A percentile compares a stretch with the other conserved stretches of the same genome.
These are phyloP conservation scores for Candida pseudofarinosa DNA, from an alignment of 805 yeast genomes.

Conservation along the genomic window DNA sequence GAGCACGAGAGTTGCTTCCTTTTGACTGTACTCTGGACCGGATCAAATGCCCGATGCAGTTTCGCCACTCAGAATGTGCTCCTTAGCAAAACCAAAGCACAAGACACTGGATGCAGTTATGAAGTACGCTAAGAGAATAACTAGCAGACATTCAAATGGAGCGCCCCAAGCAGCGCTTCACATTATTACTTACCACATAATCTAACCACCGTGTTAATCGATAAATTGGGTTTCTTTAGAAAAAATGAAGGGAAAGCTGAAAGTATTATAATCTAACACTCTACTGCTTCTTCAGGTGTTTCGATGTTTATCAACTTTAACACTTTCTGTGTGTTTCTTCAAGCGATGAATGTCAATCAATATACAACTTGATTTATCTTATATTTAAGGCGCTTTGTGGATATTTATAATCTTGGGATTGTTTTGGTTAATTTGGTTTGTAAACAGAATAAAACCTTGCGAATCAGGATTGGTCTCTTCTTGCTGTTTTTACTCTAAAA, in stretches of 20 bases:
- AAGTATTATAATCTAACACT: not conserved
- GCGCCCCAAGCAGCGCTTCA: too few species aligned
- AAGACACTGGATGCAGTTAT: too few species aligned
- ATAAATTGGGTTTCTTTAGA: not conserved
- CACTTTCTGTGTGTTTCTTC: not conserved
- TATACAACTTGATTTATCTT: not conserved
- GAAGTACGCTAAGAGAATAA: too few species aligned
- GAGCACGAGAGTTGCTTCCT: too few species aligned
- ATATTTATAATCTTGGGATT: conserved; percentile 1
- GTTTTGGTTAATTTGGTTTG: not conserved
- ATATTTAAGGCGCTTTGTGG: conserved; percentile 4
- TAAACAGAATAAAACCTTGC: conserved; percentile 3
- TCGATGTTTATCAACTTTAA: not conserved
- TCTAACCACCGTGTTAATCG: not conserved
- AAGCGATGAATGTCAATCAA: not conserved
- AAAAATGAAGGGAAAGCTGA: not conserved
- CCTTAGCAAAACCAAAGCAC: too few species aligned
- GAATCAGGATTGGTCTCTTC: not conserved
- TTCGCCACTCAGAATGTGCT: too few species aligned
- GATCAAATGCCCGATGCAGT: too few species aligned
- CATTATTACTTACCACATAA: conserved; percentile 10
- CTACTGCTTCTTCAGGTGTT: not conserved
- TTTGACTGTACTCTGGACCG: too few species aligned
- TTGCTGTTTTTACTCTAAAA: not conserved
- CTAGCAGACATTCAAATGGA: too few species aligned